A percentile compares a stretch with the other conserved stretches of the same genome.
Evolutionary conservation across 2,329 filamentous ascomycete genomes (phyloP).

Genomic region (Sphaerulina vaccinii): DNA sequence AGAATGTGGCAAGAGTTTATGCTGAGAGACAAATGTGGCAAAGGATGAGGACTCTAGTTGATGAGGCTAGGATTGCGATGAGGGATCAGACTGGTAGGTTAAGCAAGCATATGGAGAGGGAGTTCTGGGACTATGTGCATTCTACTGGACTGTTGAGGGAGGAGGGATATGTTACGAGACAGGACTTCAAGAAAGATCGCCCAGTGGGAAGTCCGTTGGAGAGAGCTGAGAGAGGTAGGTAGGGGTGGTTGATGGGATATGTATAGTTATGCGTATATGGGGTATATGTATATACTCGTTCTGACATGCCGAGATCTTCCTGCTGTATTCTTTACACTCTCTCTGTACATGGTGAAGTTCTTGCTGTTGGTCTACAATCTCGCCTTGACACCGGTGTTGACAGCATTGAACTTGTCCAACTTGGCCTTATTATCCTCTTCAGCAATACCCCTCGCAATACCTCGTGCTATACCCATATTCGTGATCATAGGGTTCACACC

Average conservation of each 20-base stretch:
- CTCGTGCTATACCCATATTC: conserved; percentile 67
- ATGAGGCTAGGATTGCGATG: conserved; percentile 16
- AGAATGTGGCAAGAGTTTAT: conserved; percentile 41
- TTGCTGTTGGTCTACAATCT: conserved; percentile 8
- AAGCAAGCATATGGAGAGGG: conserved; percentile 4
- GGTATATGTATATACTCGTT: neutral
- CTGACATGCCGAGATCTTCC: neutral
- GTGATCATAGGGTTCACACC: conserved; percentile 84
- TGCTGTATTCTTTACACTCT: neutral
- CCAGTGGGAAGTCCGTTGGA: conserved; percentile 4
- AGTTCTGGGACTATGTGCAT: conserved; percentile 24
- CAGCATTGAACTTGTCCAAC: conserved; percentile 7
- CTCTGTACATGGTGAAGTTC: neutral
- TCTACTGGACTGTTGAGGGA: conserved; percentile 17
- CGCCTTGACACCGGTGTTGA: conserved; percentile 6
- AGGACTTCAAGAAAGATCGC: conserved; percentile 1
- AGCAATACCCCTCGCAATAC: conserved; percentile 60
- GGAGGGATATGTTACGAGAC: conserved; percentile 1
- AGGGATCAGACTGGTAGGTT: conserved; percentile 11
- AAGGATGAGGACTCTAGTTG: conserved; percentile 38
- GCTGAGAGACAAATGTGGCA: conserved; percentile 39
- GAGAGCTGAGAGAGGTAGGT: conserved; percentile 4
- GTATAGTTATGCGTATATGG: neutral
- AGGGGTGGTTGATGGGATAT: neutral
- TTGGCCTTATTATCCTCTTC: conserved; percentile 11